Conservation (phyloP, 441 rosid genomes). For the Pelargonium myrrhifolium region DNA sequence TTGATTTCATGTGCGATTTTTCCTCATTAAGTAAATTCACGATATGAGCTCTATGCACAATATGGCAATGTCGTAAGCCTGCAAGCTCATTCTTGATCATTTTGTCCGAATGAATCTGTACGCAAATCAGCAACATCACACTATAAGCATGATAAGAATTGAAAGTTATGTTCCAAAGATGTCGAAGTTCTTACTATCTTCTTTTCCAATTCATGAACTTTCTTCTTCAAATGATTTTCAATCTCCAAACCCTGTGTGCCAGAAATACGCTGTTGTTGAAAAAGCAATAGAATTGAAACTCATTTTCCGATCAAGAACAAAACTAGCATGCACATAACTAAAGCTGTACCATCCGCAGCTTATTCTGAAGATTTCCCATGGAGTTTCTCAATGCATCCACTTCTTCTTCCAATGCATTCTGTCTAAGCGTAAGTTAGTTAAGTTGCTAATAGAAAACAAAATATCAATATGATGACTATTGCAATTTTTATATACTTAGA, state of each 20-base stretch:
- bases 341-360: slow-evolving; percentile 61
- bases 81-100: slow-evolving; percentile 39
- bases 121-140: slow-evolving; percentile 22
- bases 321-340: slow-evolving; percentile 17
- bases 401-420: slow-evolving; percentile 90
- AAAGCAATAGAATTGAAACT: slow-evolving; percentile 1
- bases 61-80: slow-evolving; percentile 49
- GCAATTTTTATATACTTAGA: background rate
- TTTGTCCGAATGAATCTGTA: slow-evolving; percentile 56
- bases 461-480: slow-evolving; percentile 14
- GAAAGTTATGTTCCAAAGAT: background rate
- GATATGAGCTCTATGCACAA: slow-evolving; percentile 48
- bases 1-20: slow-evolving; percentile 40
- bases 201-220: slow-evolving; percentile 63
- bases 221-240: slow-evolving; percentile 86
- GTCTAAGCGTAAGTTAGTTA: slow-evolving; percentile 79
- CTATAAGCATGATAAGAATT: slow-evolving; percentile 11
- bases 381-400: slow-evolving; percentile 48
- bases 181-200: slow-evolving; percentile 48
- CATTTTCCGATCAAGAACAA: slow-evolving; percentile 9
- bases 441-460: slow-evolving; percentile 33
- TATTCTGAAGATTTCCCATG: slow-evolving; percentile 63
- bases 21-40: slow-evolving; percentile 56
- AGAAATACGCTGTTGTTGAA: slow-evolving; percentile 13
- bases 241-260: slow-evolving; percentile 75